Conservation (phyloP, 192 early-diverging fungal species). For the Entomortierella beljakovae region DNA sequence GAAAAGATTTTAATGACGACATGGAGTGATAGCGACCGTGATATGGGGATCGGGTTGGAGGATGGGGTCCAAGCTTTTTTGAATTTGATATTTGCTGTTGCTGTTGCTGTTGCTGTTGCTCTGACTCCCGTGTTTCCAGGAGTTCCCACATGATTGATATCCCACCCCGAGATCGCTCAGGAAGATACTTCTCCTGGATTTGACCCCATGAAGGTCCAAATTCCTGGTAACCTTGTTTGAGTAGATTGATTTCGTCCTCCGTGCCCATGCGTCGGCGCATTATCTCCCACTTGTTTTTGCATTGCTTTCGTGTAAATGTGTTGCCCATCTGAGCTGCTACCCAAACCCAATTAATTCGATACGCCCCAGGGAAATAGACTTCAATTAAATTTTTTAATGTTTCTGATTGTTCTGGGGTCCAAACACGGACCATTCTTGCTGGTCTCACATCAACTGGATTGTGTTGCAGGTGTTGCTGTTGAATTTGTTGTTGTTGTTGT, state of each 20-base stretch:
- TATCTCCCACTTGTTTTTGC: slow-evolving; percentile 56
- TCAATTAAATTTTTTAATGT: slow-evolving; percentile 42
- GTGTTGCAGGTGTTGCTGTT: background rate
- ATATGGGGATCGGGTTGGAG: background rate
- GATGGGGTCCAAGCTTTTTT: background rate
- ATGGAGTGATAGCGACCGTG: slow-evolving; percentile 11
- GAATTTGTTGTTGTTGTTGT: too few species aligned
- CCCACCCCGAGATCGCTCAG: slow-evolving; percentile 33
- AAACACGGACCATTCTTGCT: slow-evolving; percentile 35
- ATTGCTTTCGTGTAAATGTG: slow-evolving; percentile 45
- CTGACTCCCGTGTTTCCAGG: slow-evolving; percentile 29
- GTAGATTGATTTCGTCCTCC: slow-evolving; percentile 35
- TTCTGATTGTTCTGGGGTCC: slow-evolving; percentile 48
- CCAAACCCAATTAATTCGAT: slow-evolving; percentile 54
- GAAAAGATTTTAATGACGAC: background rate
- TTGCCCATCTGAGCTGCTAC: slow-evolving; percentile 51
- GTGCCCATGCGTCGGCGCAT: slow-evolving; percentile 42
- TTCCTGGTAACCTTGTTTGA: slow-evolving; percentile 37
- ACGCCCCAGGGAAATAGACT: slow-evolving; percentile 44
- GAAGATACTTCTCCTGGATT: slow-evolving; percentile 51
- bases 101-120: slow-evolving; percentile 11
- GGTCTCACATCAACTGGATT: background rate
- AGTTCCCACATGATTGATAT: slow-evolving; percentile 52
- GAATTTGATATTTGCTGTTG: background rate
- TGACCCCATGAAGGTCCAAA: slow-evolving; percentile 52